Evolutionary conservation across 441 rosid species (phyloP).

Genomic region (Daphne laureola): DNA sequence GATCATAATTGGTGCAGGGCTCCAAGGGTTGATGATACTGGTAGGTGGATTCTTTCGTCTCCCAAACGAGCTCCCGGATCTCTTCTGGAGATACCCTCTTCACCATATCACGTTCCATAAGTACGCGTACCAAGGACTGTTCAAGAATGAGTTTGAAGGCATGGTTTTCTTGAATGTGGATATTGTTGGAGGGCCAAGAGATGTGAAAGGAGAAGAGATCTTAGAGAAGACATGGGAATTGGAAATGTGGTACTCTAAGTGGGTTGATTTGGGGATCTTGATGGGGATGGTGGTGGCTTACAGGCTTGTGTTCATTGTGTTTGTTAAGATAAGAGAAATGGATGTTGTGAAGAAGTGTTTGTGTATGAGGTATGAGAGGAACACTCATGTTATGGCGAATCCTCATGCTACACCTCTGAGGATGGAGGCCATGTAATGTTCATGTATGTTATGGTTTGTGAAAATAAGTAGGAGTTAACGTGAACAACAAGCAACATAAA

Average conservation of each 20-base stretch:
- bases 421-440: not conserved
- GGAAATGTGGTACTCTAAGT: constrained; percentile 40
- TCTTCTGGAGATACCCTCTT: constrained; percentile 37
- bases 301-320: constrained; percentile 27
- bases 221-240: constrained; percentile 30
- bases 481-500: too few relatives aligned
- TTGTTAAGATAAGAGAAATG: constrained; percentile 29
- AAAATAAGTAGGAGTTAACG: too few relatives aligned
- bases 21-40: constrained; percentile 46
- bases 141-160: constrained; percentile 41
- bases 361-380: constrained; percentile 5
- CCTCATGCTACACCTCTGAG: constrained; percentile 9
- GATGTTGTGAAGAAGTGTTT: constrained; percentile 13
- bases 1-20: constrained; percentile 39
- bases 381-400: constrained; percentile 12
- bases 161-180: constrained; percentile 13
- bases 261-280: constrained; percentile 42
- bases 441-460: too few relatives aligned
- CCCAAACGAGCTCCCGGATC: constrained; percentile 34
- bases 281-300: constrained; percentile 34
- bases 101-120: constrained; percentile 40
- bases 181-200: constrained; percentile 14
- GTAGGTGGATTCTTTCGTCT: constrained; percentile 41
- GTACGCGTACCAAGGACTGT: constrained; percentile 45
- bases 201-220: constrained; percentile 22